Evolutionary conservation across 139 green algal genomes (phyloP).

Genomic region (Chlorella sorokiniana): DNA sequence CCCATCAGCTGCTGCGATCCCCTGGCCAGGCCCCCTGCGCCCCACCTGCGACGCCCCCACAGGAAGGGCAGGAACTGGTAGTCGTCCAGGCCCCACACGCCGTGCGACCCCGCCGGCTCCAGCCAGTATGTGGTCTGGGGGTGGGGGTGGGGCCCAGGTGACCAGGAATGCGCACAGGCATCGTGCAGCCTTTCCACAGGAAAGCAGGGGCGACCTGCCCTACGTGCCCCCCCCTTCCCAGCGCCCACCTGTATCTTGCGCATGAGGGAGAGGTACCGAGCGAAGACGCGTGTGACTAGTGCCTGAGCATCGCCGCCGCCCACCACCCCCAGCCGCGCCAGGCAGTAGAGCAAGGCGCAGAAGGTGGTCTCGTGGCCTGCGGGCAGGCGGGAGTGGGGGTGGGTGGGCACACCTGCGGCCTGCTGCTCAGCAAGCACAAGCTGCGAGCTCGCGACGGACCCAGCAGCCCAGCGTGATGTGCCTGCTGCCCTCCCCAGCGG

Average conservation of each 20-base stretch:
- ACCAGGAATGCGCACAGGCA: not conserved
- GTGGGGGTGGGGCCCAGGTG: not conserved
- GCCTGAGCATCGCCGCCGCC: constrained; percentile 36
- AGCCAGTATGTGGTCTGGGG: constrained; percentile 89
- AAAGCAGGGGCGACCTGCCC: not conserved
- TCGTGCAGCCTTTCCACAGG: not conserved
- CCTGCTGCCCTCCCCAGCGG: too few relatives aligned
- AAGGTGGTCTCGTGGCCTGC: constrained; percentile 94
- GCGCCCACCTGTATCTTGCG: constrained; percentile 73
- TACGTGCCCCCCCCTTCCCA: not conserved
- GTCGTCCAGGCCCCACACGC: constrained; percentile 98
- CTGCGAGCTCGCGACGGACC: too few relatives aligned
- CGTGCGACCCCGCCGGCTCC: constrained; percentile 94
- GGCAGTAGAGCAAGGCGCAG: constrained; percentile 87
- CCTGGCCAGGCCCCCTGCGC: not conserved
- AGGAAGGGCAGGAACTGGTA: constrained; percentile 99
- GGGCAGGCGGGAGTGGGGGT: not conserved
- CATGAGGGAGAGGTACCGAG: constrained; percentile 91
- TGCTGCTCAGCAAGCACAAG: not conserved
- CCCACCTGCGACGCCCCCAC: constrained; percentile 76
- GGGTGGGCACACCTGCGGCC: not conserved
- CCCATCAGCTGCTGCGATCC: too few relatives aligned
- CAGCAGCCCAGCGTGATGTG: too few relatives aligned
- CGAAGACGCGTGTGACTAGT: constrained; percentile 60
- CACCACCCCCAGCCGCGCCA: constrained; percentile 83